phyloP scores from a whole-genome alignment of 495 filamentous ascomycete species.

The Sordaria brevicollis region DNA sequence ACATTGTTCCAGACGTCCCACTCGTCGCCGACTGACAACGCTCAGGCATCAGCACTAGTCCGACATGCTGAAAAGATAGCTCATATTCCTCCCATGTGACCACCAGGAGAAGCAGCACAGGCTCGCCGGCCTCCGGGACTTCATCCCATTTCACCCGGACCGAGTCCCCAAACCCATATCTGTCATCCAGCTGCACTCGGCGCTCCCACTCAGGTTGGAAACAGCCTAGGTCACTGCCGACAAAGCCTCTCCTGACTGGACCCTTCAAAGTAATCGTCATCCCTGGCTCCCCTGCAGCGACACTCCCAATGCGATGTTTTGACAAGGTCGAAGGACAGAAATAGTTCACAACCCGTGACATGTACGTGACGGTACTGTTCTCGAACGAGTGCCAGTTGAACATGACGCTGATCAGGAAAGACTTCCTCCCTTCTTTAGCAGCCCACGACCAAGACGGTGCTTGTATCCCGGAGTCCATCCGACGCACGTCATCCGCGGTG shows the following conservation, averaged over 20 bases:
- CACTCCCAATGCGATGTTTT: accelerated
- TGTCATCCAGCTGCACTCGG: not conserved
- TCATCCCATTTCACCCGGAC: not conserved
- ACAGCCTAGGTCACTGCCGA: not conserved
- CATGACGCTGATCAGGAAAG: not conserved
- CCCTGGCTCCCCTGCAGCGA: not conserved
- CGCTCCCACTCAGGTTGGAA: accelerated
- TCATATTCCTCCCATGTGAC: not conserved
- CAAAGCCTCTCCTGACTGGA: not conserved
- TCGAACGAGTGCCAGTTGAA: not conserved
- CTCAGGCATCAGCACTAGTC: not conserved
- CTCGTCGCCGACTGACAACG: not conserved
- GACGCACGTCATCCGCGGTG: not conserved
- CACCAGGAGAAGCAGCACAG: not conserved
- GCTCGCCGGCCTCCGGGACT: not conserved
- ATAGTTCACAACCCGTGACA: not conserved
- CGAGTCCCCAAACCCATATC: not conserved
- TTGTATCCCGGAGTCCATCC: not conserved
- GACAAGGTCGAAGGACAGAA: not conserved
- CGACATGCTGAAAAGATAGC: not conserved
- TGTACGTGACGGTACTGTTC: not conserved
- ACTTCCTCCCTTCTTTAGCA: not conserved
- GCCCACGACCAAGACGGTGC: not conserved
- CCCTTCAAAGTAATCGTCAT: not conserved
- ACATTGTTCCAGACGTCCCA: not conserved